A percentile compares a stretch with the other conserved stretches of the same genome.
Evolutionary conservation across 495 filamentous ascomycete species (phyloP).

Genomic region (Hypoxylon cercidicola): DNA sequence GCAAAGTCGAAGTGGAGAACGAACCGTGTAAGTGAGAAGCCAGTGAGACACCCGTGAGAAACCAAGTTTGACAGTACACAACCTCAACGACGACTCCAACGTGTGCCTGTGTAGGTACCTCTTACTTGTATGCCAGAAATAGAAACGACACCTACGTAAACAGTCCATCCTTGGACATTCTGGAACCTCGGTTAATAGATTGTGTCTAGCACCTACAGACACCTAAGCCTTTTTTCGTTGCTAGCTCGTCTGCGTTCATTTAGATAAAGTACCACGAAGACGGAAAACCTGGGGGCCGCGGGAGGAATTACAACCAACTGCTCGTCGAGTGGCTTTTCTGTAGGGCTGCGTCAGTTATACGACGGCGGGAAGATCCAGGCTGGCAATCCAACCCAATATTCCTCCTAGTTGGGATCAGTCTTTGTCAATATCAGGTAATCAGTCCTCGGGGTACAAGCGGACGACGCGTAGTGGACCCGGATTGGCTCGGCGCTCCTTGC

Average conservation of each 20-base stretch:
- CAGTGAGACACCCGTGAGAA: too few species aligned
- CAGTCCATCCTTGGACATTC: too few species aligned
- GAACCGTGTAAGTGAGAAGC: conserved; percentile 14
- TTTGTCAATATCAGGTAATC: conserved; percentile 42
- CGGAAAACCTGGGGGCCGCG: conserved; percentile 30
- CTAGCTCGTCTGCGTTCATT: conserved; percentile 27
- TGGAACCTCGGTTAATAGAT: conserved; percentile 9
- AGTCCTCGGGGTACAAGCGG: conserved; percentile 2
- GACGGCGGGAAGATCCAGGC: conserved; percentile 40
- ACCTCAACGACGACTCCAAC: conserved; percentile 4
- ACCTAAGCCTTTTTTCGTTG: background rate
- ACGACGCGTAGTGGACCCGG: background rate
- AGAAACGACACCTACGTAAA: conserved; percentile 1
- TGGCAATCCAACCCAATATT: conserved; percentile 40
- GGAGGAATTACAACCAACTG: conserved; percentile 39
- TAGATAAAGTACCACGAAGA: conserved; percentile 34
- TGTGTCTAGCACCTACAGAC: background rate
- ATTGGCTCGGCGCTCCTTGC: conserved; percentile 24
- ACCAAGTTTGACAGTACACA: too few species aligned
- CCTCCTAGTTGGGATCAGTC: conserved; percentile 20
- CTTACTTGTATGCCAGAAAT: conserved; percentile 10
- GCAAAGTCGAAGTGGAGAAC: conserved; percentile 35
- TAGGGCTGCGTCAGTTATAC: conserved; percentile 49
- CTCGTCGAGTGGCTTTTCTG: conserved; percentile 33
- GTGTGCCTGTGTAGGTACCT: background rate